Base-by-base conservation (phyloP, 495 filamentous ascomycete genomes). In the Corynascus novoguineensis region DNA sequence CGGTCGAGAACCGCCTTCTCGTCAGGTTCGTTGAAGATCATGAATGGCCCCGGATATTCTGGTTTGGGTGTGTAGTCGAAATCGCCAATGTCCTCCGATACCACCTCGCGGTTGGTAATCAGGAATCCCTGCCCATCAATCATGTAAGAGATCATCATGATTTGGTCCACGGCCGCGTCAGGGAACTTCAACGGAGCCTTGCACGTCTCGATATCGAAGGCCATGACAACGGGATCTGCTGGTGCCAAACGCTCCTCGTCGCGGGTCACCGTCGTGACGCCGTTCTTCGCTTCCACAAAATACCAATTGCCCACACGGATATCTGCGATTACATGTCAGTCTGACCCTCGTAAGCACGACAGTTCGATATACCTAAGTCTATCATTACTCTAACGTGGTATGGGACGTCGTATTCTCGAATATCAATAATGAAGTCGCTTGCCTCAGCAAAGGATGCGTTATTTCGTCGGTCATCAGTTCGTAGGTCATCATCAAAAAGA, bases 131-230 rank as follows among this genome's bases (percentile, higher is more conserved):
- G 92, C 1, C 95, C 93, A 64, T 99, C 93, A 60, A 99, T 97
- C 93, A 99, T 99, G 74, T 97, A 99, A 15, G 95, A 97, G 63
- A 99, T 95, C 93, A 99, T 99, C 92, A 99, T 99, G 62, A 99
- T 86, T 71, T 96, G 93, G 73, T 99, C 93, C 60, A 96, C 85
- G 2, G 89, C 79, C 0, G 93, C 86, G 68, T 97, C 95, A n/a
- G 93, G 93, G 66, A 99, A 99, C 69, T 99, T 99, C 47, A 99
- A 76, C 14, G 93, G 93, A 32, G 95, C 78, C 63, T 99, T 99
- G 4, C 90, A 95, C 22, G 93, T 97, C 68, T 99, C 93, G 65
- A 99, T 99, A 82, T 99, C 93, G 73, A 83, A 99, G 12, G 93
- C 93, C 75, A 99, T 86, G 17, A 99, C 88, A 19, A 99, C 89